Conservation (phyloP, 202 grass and related monocot species). For the Zoysia matrella region DNA sequence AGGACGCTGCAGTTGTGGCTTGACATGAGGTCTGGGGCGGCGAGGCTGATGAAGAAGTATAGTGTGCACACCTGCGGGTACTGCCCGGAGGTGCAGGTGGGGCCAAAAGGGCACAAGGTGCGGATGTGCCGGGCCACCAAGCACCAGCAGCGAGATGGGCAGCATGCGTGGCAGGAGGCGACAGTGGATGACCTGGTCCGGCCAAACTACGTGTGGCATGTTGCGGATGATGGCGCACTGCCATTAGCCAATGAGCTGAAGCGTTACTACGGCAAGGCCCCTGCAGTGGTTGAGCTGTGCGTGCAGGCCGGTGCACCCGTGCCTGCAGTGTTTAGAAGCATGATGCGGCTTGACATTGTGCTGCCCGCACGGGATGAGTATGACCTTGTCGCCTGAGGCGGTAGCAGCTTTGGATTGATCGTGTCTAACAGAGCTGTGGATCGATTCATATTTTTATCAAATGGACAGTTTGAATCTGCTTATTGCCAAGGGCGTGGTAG, state of each 20-base stretch:
- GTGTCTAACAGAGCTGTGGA: too few relatives aligned
- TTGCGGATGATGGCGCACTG: neutral
- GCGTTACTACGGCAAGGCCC: slow-evolving; percentile 82
- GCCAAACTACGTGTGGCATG: slow-evolving; percentile 73
- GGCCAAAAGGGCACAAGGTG: slow-evolving; percentile 77
- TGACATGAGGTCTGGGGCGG: slow-evolving; percentile 52
- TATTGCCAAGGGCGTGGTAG: too few relatives aligned
- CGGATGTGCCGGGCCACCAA: slow-evolving; percentile 74
- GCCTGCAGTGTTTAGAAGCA: slow-evolving; percentile 49
- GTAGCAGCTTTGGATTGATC: too few relatives aligned
- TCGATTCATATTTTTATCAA: too few relatives aligned
- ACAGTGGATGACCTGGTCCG: slow-evolving; percentile 66
- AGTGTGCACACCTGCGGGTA: slow-evolving; percentile 65
- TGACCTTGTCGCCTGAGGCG: slow-evolving; percentile 64
- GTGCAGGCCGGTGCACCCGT: slow-evolving; percentile 55
- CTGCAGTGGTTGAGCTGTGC: slow-evolving; percentile 62
- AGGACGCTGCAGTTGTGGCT: slow-evolving; percentile 60
- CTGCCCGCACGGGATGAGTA: slow-evolving; percentile 58
- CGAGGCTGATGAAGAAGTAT: slow-evolving; percentile 67
- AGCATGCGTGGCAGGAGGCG: slow-evolving; percentile 78
- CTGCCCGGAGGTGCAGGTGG: slow-evolving; percentile 76
- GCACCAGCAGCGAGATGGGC: slow-evolving; percentile 69
- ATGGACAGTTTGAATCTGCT: too few relatives aligned
- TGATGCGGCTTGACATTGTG: slow-evolving; percentile 78
- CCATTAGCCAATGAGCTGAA: slow-evolving; percentile 63